Base-by-base conservation (phyloP, 2,329 filamentous ascomycete genomes). In the Thyridium curvatum region DNA sequence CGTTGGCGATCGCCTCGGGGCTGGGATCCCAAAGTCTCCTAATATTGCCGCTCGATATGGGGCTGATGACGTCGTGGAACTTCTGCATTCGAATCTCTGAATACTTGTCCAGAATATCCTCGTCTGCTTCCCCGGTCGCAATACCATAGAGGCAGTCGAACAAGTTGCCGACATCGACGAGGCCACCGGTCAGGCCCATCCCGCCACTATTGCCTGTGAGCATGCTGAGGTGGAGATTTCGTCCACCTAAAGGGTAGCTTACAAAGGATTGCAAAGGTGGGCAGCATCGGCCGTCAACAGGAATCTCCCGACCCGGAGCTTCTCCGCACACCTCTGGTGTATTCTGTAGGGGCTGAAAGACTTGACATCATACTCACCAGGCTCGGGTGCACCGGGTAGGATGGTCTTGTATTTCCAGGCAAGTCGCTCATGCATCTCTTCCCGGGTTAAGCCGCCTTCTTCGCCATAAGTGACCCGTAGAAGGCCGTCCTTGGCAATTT, bases 241-340 rank as follows among this genome's bases (percentile, higher is more conserved):
- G 18, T 16, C 3, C 18, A 29, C 3, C 12, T 14, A 32, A 12
- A 15, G 18, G n/a, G n/a, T n/a, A 10, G 41, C 58, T 47, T 44
- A 65, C 60, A 71, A 72, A 15, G 69, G 68, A 44, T 72, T 72
- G 47, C 69, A 72, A n/a, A 72, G 45, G 52, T 76, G 71, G 7
- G 69, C 71, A 12, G 35, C 43, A 33, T 46, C 41, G 28, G 34
- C 40, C 12, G 37, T 35, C 12, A 46, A 35, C 10, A 43, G 34
- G 12, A 41, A 18, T 5, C 41, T 30, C 12, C 43, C 43, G 2
- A 41, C 35, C 26, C 40, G n/a, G 35, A 43, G 38, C 12, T 21
- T 21, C 8, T 40, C 30, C 3, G 38, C 41, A 29, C 35, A 37
- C 7, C 40, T 32, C 15, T 43, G 40, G 38, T 46, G 41, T 13